Evolutionary conservation across 305 asterid genomes (phyloP).

Genomic region (Euphrasia arctica): DNA sequence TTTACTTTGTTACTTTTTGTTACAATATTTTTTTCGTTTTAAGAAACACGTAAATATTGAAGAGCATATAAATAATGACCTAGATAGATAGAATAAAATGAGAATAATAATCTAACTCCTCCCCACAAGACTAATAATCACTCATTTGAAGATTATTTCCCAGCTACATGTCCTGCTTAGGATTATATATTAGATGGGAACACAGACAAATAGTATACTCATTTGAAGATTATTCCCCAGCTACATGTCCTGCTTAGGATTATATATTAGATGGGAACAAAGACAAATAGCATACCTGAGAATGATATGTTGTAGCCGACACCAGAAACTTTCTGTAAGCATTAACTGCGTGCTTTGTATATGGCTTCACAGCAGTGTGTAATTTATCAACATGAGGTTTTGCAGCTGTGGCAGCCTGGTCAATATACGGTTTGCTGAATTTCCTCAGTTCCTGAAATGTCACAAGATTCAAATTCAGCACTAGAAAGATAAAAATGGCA

Average conservation of each 20-base stretch:
- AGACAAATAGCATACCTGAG: background rate
- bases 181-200: background rate
- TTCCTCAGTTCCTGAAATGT: slow-evolving; percentile 58
- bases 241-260: too few relatives aligned
- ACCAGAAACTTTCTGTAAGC: slow-evolving; percentile 65
- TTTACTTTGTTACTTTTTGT: too few relatives aligned
- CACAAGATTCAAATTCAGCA: slow-evolving; percentile 26
- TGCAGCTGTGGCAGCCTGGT: slow-evolving; percentile 68
- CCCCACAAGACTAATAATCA: too few relatives aligned
- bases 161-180: background rate
- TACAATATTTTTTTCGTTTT: too few relatives aligned
- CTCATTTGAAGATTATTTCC: background rate
- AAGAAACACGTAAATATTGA: background rate
- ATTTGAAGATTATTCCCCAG: background rate
- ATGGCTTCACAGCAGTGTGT: slow-evolving; percentile 51
- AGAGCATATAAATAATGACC: background rate
- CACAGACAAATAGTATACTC: background rate
- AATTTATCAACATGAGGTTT: slow-evolving; percentile 77
- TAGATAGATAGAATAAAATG: too few relatives aligned
- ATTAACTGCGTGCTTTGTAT: slow-evolving; percentile 51
- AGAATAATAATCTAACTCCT: too few relatives aligned
- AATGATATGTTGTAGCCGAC: slow-evolving; percentile 43
- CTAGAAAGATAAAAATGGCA: slow-evolving; percentile 13
- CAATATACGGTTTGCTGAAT: slow-evolving; percentile 71
- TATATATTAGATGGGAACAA: background rate